Base-by-base conservation (phyloP, 805 yeast species). In the Candida arabinofermentans region DNA sequence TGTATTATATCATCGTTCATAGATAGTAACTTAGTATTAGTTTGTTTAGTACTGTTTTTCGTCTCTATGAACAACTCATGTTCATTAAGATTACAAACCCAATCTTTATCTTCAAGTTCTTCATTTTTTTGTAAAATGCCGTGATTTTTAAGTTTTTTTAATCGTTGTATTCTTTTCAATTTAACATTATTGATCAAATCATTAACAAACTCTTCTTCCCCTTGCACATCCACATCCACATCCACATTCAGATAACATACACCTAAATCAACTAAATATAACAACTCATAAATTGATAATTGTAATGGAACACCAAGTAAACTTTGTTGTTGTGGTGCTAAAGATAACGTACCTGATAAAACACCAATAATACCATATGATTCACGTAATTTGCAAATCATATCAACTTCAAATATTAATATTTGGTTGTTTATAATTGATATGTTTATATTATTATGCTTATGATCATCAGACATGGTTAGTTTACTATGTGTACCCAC, bases 271-370 rank as follows among this genome's bases (percentile, higher is more conserved):
- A 82, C 67, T 23, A 89, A 65, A 78, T 86, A 86, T 9, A 78
- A 47, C 0, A 81, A 78, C 54, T 91, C 98, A 60, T 86, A 95
- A 0, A 77, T 61, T 63, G 79, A 71, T 34, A 91, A 65, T 53
- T 79, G 77, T 38, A 93, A 61, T 0, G 99, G 99, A 2, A 90
- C 63, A 0, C 96, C 95, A 31, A 87, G 66, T 54, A 90, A 84
- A n/a, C 81, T 70, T 55, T 88, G 89, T 56, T 91, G 99, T 59
- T 93, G 99, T 2, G 97, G 93, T n/a, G 90, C 88, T 36, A 79
- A 72, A 0, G 96, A 86, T 24, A 93, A 65, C 0, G 96, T 85
- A 0, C 99, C 99, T 0, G 77, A 65, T 13, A 91, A 67, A 1
- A 83, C 77, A 0, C 99, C 99, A 18, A 80, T 71, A 1, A 93